Conservation (phyloP, 768 basidiomycete species). For the Hypholoma sublateritium region DNA sequence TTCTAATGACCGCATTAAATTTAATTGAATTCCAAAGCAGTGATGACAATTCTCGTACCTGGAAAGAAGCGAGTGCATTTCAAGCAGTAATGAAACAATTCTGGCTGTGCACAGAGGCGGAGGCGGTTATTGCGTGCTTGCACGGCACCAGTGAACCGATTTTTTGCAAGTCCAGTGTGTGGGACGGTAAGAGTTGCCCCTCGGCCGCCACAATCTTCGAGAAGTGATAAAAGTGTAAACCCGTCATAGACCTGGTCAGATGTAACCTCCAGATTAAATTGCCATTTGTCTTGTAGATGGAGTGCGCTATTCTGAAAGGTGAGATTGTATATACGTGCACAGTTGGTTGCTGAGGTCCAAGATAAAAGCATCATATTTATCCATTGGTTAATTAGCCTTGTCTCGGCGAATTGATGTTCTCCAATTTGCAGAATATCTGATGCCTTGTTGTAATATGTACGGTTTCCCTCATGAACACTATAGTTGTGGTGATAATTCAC, state of each 20-base stretch:
- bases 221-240: not conserved
- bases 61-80: not conserved
- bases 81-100: not conserved
- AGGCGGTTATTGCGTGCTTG: not conserved
- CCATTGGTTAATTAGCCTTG: slow-evolving; percentile 12
- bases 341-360: slow-evolving; percentile 12
- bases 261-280: too few relatives aligned
- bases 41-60: too few relatives aligned
- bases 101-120: not conserved
- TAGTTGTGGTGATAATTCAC: not conserved
- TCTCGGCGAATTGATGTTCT: slow-evolving; percentile 17
- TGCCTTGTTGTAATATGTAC: not conserved
- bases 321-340: slow-evolving; percentile 4
- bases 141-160: not conserved
- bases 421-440: slow-evolving; percentile 1
- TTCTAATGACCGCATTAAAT: too few relatives aligned
- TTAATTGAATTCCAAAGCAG: too few relatives aligned
- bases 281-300: too few relatives aligned
- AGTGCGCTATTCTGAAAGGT: not conserved
- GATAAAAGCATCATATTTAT: not conserved
- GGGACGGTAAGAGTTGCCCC: not conserved
- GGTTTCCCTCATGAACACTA: not conserved
- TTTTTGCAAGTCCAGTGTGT: not conserved
- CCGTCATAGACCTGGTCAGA: not conserved
- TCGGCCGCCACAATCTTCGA: not conserved